A percentile compares a stretch with the other conserved stretches of the same genome.
phyloP scores from a whole-genome alignment of 169 alveolate genomes.

The Plasmodium billcollinsi region DNA sequence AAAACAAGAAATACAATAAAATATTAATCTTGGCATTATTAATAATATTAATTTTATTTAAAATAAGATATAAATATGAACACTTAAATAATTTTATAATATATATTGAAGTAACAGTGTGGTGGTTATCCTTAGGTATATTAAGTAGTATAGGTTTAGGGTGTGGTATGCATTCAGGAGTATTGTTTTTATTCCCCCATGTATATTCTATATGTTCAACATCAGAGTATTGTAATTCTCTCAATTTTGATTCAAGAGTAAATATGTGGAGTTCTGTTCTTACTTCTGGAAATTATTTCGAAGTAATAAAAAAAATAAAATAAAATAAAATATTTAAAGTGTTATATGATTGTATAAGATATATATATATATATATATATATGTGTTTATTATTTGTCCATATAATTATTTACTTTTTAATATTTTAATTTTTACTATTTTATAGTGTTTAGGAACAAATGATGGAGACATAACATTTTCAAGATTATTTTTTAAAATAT shows the following conservation, averaged over 20 bases:
- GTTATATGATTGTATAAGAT: not conserved
- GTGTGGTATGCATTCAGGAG: constrained; percentile 89
- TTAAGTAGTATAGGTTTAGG: constrained; percentile 87
- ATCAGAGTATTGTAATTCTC: constrained; percentile 81
- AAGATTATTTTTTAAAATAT: constrained; percentile 75
- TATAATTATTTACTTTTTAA: not conserved
- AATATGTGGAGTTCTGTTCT: constrained; percentile 81
- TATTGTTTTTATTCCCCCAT: constrained; percentile 87
- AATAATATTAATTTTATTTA: constrained; percentile 51
- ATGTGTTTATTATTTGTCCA: too few relatives aligned
- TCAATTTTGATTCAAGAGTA: constrained; percentile 82
- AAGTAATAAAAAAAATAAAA: constrained; percentile 55
- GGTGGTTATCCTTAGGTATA: constrained; percentile 89
- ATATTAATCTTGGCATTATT: constrained; percentile 22
- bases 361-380: too few relatives aligned
- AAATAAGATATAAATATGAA: constrained; percentile 64
- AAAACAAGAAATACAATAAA: constrained; percentile 70
- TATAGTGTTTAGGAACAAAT: constrained; percentile 36
- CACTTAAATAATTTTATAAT: constrained; percentile 61
- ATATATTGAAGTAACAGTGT: constrained; percentile 74
- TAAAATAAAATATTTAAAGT: not conserved
- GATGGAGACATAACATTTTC: constrained; percentile 62
- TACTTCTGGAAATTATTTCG: constrained; percentile 78
- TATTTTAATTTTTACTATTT: constrained; percentile 6
- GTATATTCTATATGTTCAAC: constrained; percentile 84